These are phyloP conservation scores for Grosmannia huntii DNA, from an alignment of 2,329 filamentous ascomycete species.

Conservation along the genomic window DNA sequence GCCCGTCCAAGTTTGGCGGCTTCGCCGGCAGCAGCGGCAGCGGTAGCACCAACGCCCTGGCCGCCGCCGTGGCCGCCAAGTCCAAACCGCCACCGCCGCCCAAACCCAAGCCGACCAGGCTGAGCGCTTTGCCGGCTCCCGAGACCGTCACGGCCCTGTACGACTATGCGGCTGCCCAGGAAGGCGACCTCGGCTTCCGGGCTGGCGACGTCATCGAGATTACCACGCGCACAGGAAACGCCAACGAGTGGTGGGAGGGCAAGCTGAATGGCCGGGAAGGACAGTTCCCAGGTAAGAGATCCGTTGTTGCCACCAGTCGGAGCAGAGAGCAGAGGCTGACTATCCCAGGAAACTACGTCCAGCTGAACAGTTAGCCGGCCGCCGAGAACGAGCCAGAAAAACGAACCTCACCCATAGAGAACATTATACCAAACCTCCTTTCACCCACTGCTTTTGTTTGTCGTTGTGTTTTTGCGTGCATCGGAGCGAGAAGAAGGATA, in stretches of 20 bases:
- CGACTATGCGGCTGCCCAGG: constrained; percentile 91
- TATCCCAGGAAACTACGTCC: constrained; percentile 31
- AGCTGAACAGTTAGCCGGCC: constrained; percentile 20
- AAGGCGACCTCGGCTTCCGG: constrained; percentile 83
- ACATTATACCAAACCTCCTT: background rate
- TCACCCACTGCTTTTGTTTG: background rate
- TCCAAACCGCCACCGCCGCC: constrained; percentile 57
- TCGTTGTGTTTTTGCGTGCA: background rate
- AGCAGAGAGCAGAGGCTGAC: background rate
- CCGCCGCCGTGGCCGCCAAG: constrained; percentile 38
- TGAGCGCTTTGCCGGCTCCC: constrained; percentile 42
- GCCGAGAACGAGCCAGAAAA: background rate
- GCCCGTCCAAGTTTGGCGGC: background rate
- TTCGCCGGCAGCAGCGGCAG: background rate
- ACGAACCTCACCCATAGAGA: background rate
- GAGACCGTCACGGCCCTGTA: constrained; percentile 87
- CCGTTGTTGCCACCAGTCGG: too few species aligned
- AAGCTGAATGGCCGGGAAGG: constrained; percentile 67
- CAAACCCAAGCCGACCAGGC: constrained; percentile 64
- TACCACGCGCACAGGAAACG: constrained; percentile 65
- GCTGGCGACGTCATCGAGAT: constrained; percentile 89
- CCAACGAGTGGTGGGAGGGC: constrained; percentile 96
- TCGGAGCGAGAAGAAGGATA: too few species aligned
- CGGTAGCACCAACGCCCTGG: constrained; percentile 18
- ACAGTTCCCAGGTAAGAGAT: constrained; percentile 76